Conservation (phyloP, 192 early-diverging fungal genomes). For the Dissophora ornata region DNA sequence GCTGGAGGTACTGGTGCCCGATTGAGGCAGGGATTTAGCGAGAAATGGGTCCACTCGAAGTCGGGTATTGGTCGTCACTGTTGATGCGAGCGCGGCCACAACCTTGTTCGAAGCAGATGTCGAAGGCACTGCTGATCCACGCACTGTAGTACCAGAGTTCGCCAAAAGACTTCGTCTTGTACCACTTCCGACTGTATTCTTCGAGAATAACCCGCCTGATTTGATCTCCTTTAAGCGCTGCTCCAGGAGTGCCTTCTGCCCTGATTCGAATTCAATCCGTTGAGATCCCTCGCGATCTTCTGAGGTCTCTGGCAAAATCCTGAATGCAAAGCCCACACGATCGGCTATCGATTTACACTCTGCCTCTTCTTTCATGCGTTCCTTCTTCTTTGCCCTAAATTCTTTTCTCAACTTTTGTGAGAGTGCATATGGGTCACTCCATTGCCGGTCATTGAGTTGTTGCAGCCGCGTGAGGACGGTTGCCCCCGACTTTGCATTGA, state of each 20-base stretch:
- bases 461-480: slow-evolving; percentile 71
- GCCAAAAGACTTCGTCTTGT: neutral
- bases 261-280: slow-evolving; percentile 23
- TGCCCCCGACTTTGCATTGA: slow-evolving; percentile 56
- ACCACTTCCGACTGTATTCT: neutral
- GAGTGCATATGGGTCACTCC: slow-evolving; percentile 82
- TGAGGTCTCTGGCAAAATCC: slow-evolving; percentile 31
- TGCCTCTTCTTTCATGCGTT: slow-evolving; percentile 7
- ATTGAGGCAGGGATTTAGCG: neutral
- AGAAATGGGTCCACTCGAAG: slow-evolving; percentile 41
- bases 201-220: slow-evolving; percentile 28
- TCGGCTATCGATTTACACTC: slow-evolving; percentile 45
- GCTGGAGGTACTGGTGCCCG: too few relatives aligned
- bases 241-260: slow-evolving; percentile 11
- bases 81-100: slow-evolving; percentile 13
- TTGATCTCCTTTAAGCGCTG: slow-evolving; percentile 32
- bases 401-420: slow-evolving; percentile 77
- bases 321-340: slow-evolving; percentile 33
- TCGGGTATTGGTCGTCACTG: slow-evolving; percentile 24
- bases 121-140: neutral
- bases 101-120: slow-evolving; percentile 12
- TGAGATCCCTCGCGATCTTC: slow-evolving; percentile 24
- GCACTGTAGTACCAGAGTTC: neutral
- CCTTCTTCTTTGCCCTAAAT: slow-evolving; percentile 65
- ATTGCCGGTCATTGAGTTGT: slow-evolving; percentile 73